Evolutionary conservation across 768 basidiomycete genomes (phyloP).

Genomic region (Tylopilus subfusipes): DNA sequence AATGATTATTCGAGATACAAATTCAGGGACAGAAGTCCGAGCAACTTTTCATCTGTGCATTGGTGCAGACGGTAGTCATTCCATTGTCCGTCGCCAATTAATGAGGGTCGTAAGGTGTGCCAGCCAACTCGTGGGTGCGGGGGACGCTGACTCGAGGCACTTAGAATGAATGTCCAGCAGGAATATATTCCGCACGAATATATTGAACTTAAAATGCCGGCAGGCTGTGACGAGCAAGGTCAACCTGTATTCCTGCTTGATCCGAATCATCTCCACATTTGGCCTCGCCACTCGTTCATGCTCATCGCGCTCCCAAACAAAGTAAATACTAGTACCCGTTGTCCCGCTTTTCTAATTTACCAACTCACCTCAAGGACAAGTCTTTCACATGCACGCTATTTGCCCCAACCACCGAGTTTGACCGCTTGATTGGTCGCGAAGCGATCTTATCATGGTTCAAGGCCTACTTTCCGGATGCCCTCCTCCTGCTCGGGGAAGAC

Average conservation of each 20-base stretch:
- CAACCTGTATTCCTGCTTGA: conserved; percentile 77
- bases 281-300: conserved; percentile 99
- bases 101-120: conserved; percentile 89
- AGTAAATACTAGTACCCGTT: conserved; percentile 49
- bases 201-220: conserved; percentile 93
- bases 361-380: conserved; percentile 63
- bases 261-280: conserved; percentile 96
- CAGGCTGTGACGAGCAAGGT: conserved; percentile 60
- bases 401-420: conserved; percentile 75
- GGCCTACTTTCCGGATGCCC: conserved; percentile 83
- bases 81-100: conserved; percentile 86
- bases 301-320: conserved; percentile 97
- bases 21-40: conserved; percentile 40
- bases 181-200: conserved; percentile 96
- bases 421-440: conserved; percentile 58
- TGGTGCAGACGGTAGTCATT: conserved; percentile 94
- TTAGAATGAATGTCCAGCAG: conserved; percentile 92
- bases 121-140: conserved; percentile 10
- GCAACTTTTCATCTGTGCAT: conserved; percentile 75
- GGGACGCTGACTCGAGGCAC: conserved; percentile 19
- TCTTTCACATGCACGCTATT: conserved; percentile 98
- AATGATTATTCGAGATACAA: conserved; percentile 49
- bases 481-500: conserved; percentile 79
- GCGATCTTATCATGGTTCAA: conserved; percentile 72
- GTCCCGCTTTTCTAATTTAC: conserved; percentile 27